A percentile compares a stretch with the other conserved stretches of the same genome.
phyloP scores from a whole-genome alignment of 371 early-diverging fungal genomes.

The Paraphysoderma sedebokerense region DNA sequence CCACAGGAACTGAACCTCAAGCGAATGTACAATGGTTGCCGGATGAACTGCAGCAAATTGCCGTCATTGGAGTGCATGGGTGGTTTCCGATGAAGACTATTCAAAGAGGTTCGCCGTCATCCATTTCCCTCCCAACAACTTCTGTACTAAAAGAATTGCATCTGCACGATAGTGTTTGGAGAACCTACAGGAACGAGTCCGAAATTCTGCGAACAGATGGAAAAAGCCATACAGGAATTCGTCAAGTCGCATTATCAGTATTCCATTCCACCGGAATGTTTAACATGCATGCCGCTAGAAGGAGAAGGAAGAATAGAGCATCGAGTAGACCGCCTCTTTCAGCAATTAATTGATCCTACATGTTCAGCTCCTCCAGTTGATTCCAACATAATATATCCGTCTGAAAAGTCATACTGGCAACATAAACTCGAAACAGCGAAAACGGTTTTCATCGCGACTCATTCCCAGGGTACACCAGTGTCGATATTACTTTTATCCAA shows the following conservation, averaged over 20 bases:
- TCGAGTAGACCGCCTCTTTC: constrained; percentile 53
- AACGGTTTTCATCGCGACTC: constrained; percentile 65
- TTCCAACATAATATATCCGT: not conserved
- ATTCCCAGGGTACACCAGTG: constrained; percentile 84
- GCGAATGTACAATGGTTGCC: not conserved
- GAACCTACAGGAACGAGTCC: constrained; percentile 82
- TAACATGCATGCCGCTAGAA: constrained; percentile 64
- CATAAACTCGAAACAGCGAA: constrained; percentile 35
- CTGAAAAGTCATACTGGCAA: constrained; percentile 5
- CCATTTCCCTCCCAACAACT: not conserved
- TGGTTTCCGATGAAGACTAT: constrained; percentile 56
- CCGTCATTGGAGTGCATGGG: constrained; percentile 63
- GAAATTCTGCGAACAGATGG: constrained; percentile 76
- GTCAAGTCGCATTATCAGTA: constrained; percentile 11
- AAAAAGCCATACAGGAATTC: constrained; percentile 31
- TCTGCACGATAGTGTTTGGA: constrained; percentile 47
- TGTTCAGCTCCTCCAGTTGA: not conserved
- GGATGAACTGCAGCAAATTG: constrained; percentile 9
- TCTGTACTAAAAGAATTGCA: constrained; percentile 25
- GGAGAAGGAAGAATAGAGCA: constrained; percentile 76
- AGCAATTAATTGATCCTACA: constrained; percentile 25
- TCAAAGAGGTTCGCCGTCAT: constrained; percentile 6
- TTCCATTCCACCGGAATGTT: not conserved
- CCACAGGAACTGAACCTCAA: not conserved
- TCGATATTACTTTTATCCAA: constrained; percentile 50